phyloP scores from a whole-genome alignment of 2,329 filamentous ascomycete species.

The Grosmannia penicillata region DNA sequence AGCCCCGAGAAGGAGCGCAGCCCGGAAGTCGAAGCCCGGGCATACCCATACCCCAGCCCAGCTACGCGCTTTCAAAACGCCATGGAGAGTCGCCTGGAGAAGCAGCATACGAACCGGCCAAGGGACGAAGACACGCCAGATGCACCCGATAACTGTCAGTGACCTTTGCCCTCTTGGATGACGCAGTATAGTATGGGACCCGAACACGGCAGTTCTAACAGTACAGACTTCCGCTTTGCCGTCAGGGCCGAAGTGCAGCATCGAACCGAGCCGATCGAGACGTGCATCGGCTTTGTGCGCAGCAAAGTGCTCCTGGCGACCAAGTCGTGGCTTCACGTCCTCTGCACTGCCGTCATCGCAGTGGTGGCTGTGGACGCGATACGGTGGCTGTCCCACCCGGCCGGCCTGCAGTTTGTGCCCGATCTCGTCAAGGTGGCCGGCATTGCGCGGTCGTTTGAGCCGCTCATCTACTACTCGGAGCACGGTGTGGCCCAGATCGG shows the following conservation, averaged over 20 bases:
- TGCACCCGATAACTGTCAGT: conserved; percentile 35
- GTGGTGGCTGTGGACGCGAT: conserved; percentile 51
- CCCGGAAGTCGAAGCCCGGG: conserved; percentile 27
- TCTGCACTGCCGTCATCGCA: conserved; percentile 45
- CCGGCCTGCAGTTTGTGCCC: conserved; percentile 50
- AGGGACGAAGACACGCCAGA: too few species aligned
- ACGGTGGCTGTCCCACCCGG: conserved; percentile 55
- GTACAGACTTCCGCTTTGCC: conserved; percentile 73
- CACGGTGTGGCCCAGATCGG: conserved; percentile 75
- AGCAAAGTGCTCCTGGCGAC: conserved; percentile 45
- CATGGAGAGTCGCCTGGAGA: too few species aligned
- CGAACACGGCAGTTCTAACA: conserved; percentile 1
- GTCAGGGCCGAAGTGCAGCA: conserved; percentile 81
- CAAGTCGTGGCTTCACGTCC: conserved; percentile 52
- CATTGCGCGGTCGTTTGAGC: conserved; percentile 82
- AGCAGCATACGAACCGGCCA: too few species aligned
- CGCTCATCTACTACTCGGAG: conserved; percentile 87
- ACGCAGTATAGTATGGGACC: too few species aligned
- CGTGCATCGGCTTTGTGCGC: conserved; percentile 49
- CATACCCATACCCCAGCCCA: background rate
- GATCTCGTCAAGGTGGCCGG: conserved; percentile 85
- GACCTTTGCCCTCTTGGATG: too few species aligned
- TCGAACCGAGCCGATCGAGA: conserved; percentile 69
- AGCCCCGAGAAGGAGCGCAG: conserved; percentile 39
- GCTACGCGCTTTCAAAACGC: too few species aligned